phyloP scores from a whole-genome alignment of 306 rosid genomes.

The Cicer yamashitae region DNA sequence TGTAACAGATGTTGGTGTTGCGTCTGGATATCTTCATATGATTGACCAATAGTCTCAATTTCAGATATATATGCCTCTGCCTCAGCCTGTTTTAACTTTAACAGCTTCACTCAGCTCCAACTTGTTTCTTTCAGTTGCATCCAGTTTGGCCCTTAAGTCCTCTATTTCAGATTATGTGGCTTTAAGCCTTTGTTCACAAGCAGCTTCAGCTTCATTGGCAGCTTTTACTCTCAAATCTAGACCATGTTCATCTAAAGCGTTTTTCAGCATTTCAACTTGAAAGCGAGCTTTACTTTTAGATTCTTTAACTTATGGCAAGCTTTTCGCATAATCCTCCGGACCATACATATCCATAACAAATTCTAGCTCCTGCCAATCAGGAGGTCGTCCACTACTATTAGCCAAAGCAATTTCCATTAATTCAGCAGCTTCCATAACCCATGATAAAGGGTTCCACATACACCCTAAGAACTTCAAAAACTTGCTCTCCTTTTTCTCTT shows the following conservation, averaged over 20 bases:
- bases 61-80: slow-evolving; percentile 89
- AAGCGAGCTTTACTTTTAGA: slow-evolving; percentile 76
- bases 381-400: no score
- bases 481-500: no score
- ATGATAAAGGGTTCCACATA: no score
- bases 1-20: slow-evolving; percentile 88
- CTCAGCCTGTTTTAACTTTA: slow-evolving; percentile 75
- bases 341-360: slow-evolving; percentile 74
- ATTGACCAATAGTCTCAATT: slow-evolving; percentile 99
- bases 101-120: slow-evolving; percentile 84
- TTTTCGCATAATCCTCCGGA: slow-evolving; percentile 71
- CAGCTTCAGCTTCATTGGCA: slow-evolving; percentile 96
- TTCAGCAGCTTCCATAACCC: no score
- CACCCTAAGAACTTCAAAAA: no score
- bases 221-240: slow-evolving; percentile 92
- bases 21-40: slow-evolving; percentile 98
- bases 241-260: slow-evolving; percentile 92
- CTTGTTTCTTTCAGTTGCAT: slow-evolving; percentile 78
- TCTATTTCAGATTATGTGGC: slow-evolving; percentile 82
- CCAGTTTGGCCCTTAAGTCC: slow-evolving; percentile 72
- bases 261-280: slow-evolving; percentile 76
- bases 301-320: slow-evolving; percentile 75
- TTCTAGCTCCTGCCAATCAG: slow-evolving; percentile 58
- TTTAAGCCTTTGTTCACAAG: slow-evolving; percentile 86
- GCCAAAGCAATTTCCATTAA: no score